Conservation (phyloP, 2,329 filamentous ascomycete genomes). For the Phaeophleospora eucalypticola region DNA sequence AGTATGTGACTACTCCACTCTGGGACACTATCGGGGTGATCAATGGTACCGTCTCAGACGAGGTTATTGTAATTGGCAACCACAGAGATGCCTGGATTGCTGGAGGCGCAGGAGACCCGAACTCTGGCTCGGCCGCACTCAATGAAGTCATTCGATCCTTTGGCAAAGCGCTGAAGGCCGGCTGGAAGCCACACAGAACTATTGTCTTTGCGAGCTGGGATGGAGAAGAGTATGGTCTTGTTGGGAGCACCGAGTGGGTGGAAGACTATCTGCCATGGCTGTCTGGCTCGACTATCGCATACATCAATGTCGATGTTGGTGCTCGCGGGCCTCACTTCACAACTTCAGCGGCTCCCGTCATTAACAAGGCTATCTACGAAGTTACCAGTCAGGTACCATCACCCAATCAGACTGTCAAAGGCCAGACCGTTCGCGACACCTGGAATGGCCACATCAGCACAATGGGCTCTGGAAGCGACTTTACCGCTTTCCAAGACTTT, state of each 20-base stretch:
- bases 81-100: slow-evolving; percentile 88
- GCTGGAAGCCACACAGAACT: slow-evolving; percentile 82
- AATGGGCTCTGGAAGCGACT: slow-evolving; percentile 51
- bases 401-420: slow-evolving; percentile 67
- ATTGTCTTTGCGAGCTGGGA: slow-evolving; percentile 77
- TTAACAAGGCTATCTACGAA: slow-evolving; percentile 69
- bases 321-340: slow-evolving; percentile 61
- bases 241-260: slow-evolving; percentile 90
- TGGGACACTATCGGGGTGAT: slow-evolving; percentile 85
- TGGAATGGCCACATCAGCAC: slow-evolving; percentile 56
- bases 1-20: slow-evolving; percentile 48
- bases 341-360: slow-evolving; percentile 66
- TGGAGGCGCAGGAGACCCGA: slow-evolving; percentile 78
- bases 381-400: slow-evolving; percentile 58
- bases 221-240: slow-evolving; percentile 73
- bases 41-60: slow-evolving; percentile 78
- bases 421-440: slow-evolving; percentile 63
- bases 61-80: slow-evolving; percentile 87
- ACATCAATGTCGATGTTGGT: slow-evolving; percentile 80
- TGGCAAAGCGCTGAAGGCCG: slow-evolving; percentile 64
- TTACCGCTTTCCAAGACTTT: slow-evolving; percentile 52
- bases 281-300: slow-evolving; percentile 66
- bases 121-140: slow-evolving; percentile 73
- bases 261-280: slow-evolving; percentile 86
- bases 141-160: slow-evolving; percentile 76